Percentiles rank a stretch among this genome's conserved stretches.
Conservation (phyloP, 352 stramenopile genomes). For the Phytopythium aichiense region DNA sequence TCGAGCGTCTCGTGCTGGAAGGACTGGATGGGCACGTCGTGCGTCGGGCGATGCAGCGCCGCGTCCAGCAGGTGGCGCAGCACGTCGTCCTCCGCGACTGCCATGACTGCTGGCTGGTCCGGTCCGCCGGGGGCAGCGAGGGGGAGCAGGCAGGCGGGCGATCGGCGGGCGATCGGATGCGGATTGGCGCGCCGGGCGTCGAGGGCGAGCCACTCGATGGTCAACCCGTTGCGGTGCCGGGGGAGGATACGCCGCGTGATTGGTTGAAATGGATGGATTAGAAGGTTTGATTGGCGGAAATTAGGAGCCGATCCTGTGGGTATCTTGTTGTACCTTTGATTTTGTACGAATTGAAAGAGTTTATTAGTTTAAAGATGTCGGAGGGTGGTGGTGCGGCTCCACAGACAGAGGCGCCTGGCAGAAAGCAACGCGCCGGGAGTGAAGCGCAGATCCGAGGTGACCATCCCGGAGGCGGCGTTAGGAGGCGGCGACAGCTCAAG, state of each 20-base stretch:
- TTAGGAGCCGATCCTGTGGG: background rate
- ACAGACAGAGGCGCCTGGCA: background rate
- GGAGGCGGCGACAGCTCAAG: too few relatives aligned
- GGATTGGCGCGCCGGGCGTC: background rate
- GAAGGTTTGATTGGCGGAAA: slow-evolving; percentile 1
- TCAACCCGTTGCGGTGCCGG: background rate
- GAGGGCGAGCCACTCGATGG: background rate
- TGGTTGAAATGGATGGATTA: background rate
- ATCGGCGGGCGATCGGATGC: background rate
- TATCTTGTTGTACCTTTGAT: background rate
- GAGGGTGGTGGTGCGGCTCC: too few relatives aligned
- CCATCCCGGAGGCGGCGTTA: too few relatives aligned
- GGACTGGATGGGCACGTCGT: slow-evolving; percentile 49
- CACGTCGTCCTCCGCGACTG: slow-evolving; percentile 48
- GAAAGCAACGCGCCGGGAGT: background rate
- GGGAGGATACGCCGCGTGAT: background rate
- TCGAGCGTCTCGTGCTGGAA: slow-evolving; percentile 66
- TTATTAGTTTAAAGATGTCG: background rate
- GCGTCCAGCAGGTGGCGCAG: slow-evolving; percentile 57
- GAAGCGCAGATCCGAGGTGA: background rate
- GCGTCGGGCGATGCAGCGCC: slow-evolving; percentile 41
- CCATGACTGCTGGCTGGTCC: slow-evolving; percentile 8
- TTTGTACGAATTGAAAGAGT: background rate
- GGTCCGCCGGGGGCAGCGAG: background rate
- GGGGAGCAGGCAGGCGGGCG: background rate